Evolutionary conservation across 2,329 filamentous ascomycete genomes (phyloP).

Genomic region (Calonectria montana): DNA sequence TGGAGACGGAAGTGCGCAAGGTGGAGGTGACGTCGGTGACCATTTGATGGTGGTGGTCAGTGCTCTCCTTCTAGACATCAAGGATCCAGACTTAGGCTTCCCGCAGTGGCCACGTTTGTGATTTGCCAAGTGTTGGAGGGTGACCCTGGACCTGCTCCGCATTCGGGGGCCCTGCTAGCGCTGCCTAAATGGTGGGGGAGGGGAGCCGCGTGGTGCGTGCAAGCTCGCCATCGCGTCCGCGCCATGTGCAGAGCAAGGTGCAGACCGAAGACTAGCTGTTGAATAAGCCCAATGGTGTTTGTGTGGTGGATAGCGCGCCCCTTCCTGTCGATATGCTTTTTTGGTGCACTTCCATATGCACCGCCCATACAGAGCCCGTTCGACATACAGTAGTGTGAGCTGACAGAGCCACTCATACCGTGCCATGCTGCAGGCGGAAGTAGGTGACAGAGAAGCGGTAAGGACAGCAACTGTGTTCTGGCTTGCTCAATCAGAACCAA

Average conservation of each 20-base stretch:
- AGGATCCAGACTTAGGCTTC: neutral
- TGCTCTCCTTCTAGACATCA: neutral
- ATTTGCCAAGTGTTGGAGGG: neutral
- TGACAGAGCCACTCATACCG: neutral
- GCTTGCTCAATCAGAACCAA: neutral
- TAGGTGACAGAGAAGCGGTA: neutral
- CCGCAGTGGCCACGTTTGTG: neutral
- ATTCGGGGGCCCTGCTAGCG: constrained; percentile 6
- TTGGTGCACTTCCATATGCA: neutral
- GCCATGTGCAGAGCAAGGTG: neutral
- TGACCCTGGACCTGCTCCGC: constrained; percentile 18
- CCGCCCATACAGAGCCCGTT: neutral
- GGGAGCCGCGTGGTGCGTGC: neutral
- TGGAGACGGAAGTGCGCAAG: neutral
- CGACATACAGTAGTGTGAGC: constrained; percentile 1
- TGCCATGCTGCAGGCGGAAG: neutral
- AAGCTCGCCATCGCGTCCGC: constrained; percentile 11
- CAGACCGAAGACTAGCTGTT: neutral
- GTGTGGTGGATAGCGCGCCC: neutral
- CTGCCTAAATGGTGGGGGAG: constrained; percentile 8
- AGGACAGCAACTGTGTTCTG: neutral
- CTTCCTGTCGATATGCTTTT: neutral
- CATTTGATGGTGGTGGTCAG: constrained; percentile 17
- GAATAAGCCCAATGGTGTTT: neutral
- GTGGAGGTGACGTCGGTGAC: constrained; percentile 38